These are phyloP conservation scores for Phytophthora hybrid DNA, from an alignment of 352 stramenopile genomes.

Conservation along the genomic window DNA sequence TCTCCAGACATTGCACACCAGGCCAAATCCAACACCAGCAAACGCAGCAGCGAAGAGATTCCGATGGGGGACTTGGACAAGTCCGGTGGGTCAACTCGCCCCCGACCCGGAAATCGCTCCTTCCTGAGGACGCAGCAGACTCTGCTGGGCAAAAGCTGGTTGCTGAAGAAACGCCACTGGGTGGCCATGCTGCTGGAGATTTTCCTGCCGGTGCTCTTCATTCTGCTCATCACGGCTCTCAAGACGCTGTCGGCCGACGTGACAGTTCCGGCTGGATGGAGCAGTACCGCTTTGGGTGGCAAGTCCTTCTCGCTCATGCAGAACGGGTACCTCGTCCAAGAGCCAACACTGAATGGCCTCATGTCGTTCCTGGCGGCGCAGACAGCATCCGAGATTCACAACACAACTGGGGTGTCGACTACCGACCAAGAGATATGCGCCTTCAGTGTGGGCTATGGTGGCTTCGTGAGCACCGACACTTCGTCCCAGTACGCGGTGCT, in stretches of 20 bases:
- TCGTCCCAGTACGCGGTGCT: slow-evolving; percentile 50
- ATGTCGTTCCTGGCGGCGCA: slow-evolving; percentile 54
- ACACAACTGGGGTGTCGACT: slow-evolving; percentile 22
- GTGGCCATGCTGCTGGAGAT: slow-evolving; percentile 64
- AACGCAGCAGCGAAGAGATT: neutral
- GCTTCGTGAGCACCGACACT: slow-evolving; percentile 46
- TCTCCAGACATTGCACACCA: neutral
- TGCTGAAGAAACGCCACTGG: slow-evolving; percentile 76
- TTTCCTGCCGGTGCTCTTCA: slow-evolving; percentile 70
- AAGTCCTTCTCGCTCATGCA: slow-evolving; percentile 45
- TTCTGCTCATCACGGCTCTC: slow-evolving; percentile 64
- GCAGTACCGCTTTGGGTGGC: slow-evolving; percentile 32
- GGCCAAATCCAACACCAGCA: neutral
- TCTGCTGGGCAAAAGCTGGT: slow-evolving; percentile 78
- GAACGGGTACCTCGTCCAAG: slow-evolving; percentile 51
- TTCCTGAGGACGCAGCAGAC: slow-evolving; percentile 41
- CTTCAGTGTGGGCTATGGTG: slow-evolving; percentile 40
- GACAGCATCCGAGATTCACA: slow-evolving; percentile 43
- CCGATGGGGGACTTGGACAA: slow-evolving; percentile 26
- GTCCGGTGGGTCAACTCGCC: slow-evolving; percentile 10
- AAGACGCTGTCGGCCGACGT: slow-evolving; percentile 66
- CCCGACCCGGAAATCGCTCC: slow-evolving; percentile 9
- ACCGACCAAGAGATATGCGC: slow-evolving; percentile 27
- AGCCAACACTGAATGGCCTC: slow-evolving; percentile 64
- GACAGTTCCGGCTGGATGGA: slow-evolving; percentile 69